Conservation (phyloP, 2,329 filamentous ascomycete genomes). For the Didymella pinodella region DNA sequence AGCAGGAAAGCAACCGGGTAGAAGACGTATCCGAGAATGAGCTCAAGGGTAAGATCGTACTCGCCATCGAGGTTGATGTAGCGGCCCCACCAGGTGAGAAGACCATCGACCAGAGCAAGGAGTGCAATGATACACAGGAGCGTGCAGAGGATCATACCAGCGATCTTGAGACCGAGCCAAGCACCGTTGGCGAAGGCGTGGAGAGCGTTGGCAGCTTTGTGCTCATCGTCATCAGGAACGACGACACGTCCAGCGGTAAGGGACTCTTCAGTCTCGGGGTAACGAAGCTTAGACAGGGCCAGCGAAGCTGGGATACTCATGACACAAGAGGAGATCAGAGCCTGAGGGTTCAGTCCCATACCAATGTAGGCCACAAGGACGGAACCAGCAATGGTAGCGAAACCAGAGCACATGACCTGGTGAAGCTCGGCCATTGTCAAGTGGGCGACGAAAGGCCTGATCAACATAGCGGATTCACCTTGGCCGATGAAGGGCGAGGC, state of each 20-base stretch:
- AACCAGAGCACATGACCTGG: constrained; percentile 91
- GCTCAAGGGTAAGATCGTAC: constrained; percentile 74
- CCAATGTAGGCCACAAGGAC: constrained; percentile 86
- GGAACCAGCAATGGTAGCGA: constrained; percentile 89
- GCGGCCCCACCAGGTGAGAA: constrained; percentile 83
- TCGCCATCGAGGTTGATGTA: constrained; percentile 75
- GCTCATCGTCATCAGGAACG: constrained; percentile 79
- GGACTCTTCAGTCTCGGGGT: constrained; percentile 86
- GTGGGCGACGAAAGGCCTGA: constrained; percentile 84
- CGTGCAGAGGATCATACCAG: constrained; percentile 79
- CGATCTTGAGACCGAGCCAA: constrained; percentile 87
- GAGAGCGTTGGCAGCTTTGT: constrained; percentile 78
- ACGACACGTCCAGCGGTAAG: constrained; percentile 83
- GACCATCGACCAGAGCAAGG: constrained; percentile 75
- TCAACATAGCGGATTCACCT: constrained; percentile 92
- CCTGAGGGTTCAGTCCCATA: constrained; percentile 83
- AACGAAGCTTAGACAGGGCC: constrained; percentile 87
- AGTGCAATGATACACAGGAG: constrained; percentile 85
- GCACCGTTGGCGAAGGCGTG: constrained; percentile 86
- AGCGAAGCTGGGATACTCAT: constrained; percentile 95
- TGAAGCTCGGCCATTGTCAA: constrained; percentile 89
- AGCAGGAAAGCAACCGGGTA: constrained; percentile 84
- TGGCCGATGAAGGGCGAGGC: constrained; percentile 94
- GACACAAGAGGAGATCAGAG: constrained; percentile 87
- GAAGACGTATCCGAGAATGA: constrained; percentile 79